Conservation (phyloP, 495 filamentous ascomycete species). For the Darksidea phi region DNA sequence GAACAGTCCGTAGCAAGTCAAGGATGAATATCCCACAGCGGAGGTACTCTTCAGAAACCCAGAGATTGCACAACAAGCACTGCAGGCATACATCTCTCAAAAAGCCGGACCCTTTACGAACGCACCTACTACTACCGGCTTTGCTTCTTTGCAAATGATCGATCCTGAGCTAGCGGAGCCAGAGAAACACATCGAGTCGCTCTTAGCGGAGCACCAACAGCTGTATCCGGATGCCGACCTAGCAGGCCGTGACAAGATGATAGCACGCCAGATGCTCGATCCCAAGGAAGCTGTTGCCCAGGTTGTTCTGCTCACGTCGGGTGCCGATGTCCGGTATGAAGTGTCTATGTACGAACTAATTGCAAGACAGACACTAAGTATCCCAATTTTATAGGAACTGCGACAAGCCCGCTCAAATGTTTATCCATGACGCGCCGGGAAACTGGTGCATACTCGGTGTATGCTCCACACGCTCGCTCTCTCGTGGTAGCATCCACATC, state of each 20-base stretch:
- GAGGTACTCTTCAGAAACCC: constrained; percentile 26
- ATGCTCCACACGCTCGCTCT: constrained; percentile 22
- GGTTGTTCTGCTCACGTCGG: constrained; percentile 6
- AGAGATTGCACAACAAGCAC: constrained; percentile 22
- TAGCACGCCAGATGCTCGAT: constrained; percentile 15
- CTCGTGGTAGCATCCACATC: constrained; percentile 29
- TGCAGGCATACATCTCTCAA: constrained; percentile 21
- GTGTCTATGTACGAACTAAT: no score
- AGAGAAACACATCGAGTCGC: constrained; percentile 20
- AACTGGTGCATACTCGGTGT: constrained; percentile 20
- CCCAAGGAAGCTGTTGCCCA: constrained; percentile 26
- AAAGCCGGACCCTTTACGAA: constrained; percentile 32
- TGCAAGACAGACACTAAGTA: no score
- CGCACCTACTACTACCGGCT: constrained; percentile 19
- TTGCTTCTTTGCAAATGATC: constrained; percentile 9
- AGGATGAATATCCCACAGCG: constrained; percentile 30
- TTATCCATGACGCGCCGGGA: constrained; percentile 21
- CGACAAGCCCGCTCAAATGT: constrained; percentile 4
- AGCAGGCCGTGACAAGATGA: constrained; percentile 13
- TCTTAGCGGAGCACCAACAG: constrained; percentile 13
- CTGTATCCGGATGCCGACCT: constrained; percentile 18
- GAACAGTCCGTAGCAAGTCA: constrained; percentile 12
- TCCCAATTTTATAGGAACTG: no score
- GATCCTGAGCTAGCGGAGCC: constrained; percentile 16
- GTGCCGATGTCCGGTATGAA: constrained; percentile 11